Percentiles rank a stretch among this genome's conserved stretches.
These are phyloP conservation scores for Ascochyta lentis DNA, from an alignment of 2,329 filamentous ascomycete species.

Conservation along the genomic window DNA sequence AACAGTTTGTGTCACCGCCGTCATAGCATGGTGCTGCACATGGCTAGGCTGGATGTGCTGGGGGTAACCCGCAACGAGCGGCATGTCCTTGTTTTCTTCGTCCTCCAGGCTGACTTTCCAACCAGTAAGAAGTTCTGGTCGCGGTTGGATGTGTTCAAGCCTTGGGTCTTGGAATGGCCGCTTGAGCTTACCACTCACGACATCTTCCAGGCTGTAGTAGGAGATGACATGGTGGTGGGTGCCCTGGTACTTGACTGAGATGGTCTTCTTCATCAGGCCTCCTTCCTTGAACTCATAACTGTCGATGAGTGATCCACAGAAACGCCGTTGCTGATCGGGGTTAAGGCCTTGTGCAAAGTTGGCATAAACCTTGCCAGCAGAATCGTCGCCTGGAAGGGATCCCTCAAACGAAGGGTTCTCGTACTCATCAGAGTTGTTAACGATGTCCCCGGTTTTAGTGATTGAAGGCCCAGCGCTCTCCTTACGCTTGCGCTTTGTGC, in stretches of 20 bases:
- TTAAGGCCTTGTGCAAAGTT: constrained; percentile 50
- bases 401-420: constrained; percentile 37
- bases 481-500: constrained; percentile 48
- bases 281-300: constrained; percentile 85
- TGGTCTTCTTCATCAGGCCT: constrained; percentile 90
- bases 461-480: constrained; percentile 36
- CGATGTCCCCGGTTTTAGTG: constrained; percentile 39
- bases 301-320: constrained; percentile 86
- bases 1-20: constrained; percentile 27
- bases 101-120: constrained; percentile 50
- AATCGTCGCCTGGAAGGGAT: constrained; percentile 31
- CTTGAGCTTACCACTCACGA: constrained; percentile 54
- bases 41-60: constrained; percentile 39
- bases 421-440: constrained; percentile 43
- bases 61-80: constrained; percentile 37
- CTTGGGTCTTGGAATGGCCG: constrained; percentile 46
- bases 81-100: constrained; percentile 46
- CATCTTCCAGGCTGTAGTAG: constrained; percentile 85
- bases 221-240: constrained; percentile 85
- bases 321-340: constrained; percentile 61
- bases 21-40: constrained; percentile 36
- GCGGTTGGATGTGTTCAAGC: constrained; percentile 42
- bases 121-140: constrained; percentile 42
- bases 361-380: constrained; percentile 43
- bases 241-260: constrained; percentile 77